Conservation (phyloP, 148 eudicot species). For the Agrostemma githago region DNA sequence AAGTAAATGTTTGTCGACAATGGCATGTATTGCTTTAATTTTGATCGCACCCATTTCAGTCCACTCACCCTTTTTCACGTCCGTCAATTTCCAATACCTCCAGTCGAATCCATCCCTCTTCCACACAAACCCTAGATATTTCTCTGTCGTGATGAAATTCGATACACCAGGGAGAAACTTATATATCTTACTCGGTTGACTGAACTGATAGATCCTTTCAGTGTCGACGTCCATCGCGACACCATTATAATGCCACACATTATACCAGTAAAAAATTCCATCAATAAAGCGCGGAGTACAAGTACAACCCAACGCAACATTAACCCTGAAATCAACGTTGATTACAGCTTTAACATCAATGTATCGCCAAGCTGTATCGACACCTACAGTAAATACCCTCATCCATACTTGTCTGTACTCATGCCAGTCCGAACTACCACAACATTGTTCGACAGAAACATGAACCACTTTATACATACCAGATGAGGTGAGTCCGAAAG, state of each 20-base stretch:
- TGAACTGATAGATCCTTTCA: too few relatives aligned
- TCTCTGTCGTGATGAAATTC: too few relatives aligned
- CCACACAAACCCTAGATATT: too few relatives aligned
- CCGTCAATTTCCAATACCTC: neutral
- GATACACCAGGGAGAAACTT: too few relatives aligned
- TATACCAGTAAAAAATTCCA: constrained; percentile 7
- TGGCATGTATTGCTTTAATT: neutral
- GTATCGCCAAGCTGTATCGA: constrained; percentile 15
- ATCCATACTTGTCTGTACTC: neutral
- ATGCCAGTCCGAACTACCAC: neutral
- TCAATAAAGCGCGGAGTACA: neutral
- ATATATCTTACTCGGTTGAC: too few relatives aligned
- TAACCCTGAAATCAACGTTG: neutral
- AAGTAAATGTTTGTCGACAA: neutral
- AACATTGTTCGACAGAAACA: constrained; percentile 9
- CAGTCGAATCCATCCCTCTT: neutral
- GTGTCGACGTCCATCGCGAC: neutral
- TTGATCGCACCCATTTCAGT: constrained; percentile 6
- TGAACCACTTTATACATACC: constrained; percentile 5
- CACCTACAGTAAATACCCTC: constrained; percentile 15
- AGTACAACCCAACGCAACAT: neutral
- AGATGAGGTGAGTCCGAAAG: neutral
- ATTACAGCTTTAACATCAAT: neutral
- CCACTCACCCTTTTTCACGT: constrained; percentile 10
- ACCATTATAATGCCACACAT: neutral